Percentiles rank a stretch among this genome's conserved stretches.
phyloP scores from a whole-genome alignment of 768 basidiomycete species.

The Naganishia vishniacii region DNA sequence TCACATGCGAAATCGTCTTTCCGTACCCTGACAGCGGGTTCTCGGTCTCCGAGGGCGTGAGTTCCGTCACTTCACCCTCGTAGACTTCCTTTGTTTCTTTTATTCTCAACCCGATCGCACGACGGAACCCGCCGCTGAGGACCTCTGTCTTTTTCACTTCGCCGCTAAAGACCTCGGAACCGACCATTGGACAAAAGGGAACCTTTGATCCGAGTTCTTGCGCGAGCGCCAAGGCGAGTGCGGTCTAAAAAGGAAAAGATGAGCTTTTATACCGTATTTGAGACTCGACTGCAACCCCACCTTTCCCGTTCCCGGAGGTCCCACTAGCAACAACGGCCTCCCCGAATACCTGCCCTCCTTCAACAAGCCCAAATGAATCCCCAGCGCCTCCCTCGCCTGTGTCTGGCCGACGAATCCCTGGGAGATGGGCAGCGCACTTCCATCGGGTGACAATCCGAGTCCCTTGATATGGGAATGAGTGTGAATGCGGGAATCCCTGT shows the following conservation, averaged over 20 bases:
- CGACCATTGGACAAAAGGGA: constrained; percentile 98
- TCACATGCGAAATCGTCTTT: constrained; percentile 96
- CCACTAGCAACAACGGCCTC: constrained; percentile 81
- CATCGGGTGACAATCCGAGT: constrained; percentile 79
- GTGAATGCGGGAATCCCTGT: constrained; percentile 46
- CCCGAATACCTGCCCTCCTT: constrained; percentile 57
- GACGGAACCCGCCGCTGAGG: constrained; percentile 82
- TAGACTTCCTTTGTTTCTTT: constrained; percentile 99
- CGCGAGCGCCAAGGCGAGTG: constrained; percentile 86
- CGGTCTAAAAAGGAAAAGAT: constrained; percentile 54
- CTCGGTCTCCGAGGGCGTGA: constrained; percentile 92
- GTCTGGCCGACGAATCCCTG: constrained; percentile 88
- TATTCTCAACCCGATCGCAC: constrained; percentile 97
- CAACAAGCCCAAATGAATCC: constrained; percentile 44
- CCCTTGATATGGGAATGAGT: constrained; percentile 96
- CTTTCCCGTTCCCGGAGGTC: constrained; percentile 95
- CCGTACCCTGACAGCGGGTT: constrained; percentile 97
- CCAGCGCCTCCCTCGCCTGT: constrained; percentile 69
- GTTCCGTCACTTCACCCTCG: constrained; percentile 95
- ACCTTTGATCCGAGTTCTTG: constrained; percentile 92
- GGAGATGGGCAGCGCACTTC: constrained; percentile 63
- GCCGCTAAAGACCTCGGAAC: constrained; percentile 89
- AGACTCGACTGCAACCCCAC: constrained; percentile 29
- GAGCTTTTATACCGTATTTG: background rate
- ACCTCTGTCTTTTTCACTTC: constrained; percentile 99